Percentiles rank a stretch among this genome's conserved stretches.
Evolutionary conservation across 352 stramenopile species (phyloP).

Genomic region (Peronospora belbahrii): DNA sequence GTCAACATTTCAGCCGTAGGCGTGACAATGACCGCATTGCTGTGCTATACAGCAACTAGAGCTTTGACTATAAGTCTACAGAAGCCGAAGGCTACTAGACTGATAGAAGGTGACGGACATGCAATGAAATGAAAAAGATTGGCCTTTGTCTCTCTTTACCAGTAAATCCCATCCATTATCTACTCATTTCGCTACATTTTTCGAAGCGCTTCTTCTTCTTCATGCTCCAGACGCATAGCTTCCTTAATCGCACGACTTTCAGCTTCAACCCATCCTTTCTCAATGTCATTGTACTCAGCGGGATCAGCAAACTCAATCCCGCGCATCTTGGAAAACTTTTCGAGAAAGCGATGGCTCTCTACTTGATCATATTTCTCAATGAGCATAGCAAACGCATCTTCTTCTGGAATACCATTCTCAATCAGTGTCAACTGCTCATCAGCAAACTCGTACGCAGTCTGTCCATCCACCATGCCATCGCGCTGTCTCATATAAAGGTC

Average conservation of each 20-base stretch:
- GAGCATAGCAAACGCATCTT: constrained; percentile 76
- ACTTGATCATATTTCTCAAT: constrained; percentile 82
- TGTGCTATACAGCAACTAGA: too few species aligned
- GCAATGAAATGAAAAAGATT: not conserved
- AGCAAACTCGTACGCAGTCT: constrained; percentile 83
- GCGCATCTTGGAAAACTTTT: constrained; percentile 75
- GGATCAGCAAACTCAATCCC: constrained; percentile 72
- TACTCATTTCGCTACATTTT: constrained; percentile 39
- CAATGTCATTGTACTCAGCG: constrained; percentile 75
- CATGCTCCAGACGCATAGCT: constrained; percentile 76
- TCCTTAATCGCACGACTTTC: constrained; percentile 79
- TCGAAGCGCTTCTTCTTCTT: constrained; percentile 66
- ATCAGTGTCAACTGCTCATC: constrained; percentile 83
- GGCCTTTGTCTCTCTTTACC: not conserved
- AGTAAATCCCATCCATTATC: not conserved
- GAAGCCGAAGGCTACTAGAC: too few species aligned
- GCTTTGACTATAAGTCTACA: too few species aligned
- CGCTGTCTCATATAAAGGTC: constrained; percentile 76
- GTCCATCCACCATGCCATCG: constrained; percentile 55
- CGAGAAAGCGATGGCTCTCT: constrained; percentile 68
- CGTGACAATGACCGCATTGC: too few species aligned
- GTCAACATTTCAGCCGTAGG: too few species aligned
- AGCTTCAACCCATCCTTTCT: constrained; percentile 71
- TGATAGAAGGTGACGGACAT: too few species aligned
- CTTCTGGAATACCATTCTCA: constrained; percentile 68